Evolutionary conservation across 306 rosid genomes (phyloP).

Genomic region (Erythrophleum fordii): DNA sequence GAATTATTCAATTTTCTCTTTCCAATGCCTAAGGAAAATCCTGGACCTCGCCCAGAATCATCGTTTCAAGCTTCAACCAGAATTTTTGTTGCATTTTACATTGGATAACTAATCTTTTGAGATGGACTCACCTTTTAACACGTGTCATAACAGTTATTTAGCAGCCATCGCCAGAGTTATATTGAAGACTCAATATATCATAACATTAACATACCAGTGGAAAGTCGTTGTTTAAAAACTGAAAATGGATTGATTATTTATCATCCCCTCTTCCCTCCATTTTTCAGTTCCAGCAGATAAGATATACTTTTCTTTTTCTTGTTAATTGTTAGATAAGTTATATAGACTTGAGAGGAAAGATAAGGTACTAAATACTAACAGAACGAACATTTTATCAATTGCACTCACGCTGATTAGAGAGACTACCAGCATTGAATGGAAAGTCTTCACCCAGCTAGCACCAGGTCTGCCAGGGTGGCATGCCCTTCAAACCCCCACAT

Average conservation of each 20-base stretch:
- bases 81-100: conserved; percentile 50
- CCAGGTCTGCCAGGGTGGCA: conserved; percentile 63
- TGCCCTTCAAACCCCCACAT: background rate
- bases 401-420: conserved; percentile 31
- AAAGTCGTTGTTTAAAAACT: conserved; percentile 5
- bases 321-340: background rate
- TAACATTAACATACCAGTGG: background rate
- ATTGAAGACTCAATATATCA: background rate
- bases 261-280: background rate
- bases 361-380: conserved; percentile 8
- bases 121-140: background rate
- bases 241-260: background rate
- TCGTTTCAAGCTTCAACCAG: conserved; percentile 46
- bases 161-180: conserved; percentile 31
- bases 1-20: background rate
- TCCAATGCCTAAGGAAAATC: background rate
- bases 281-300: background rate
- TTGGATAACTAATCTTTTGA: background rate
- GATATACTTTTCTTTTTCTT: background rate
- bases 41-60: background rate
- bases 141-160: conserved; percentile 4
- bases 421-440: conserved; percentile 60
- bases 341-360: conserved; percentile 3
- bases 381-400: conserved; percentile 14
- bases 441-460: conserved; percentile 51